A percentile compares a stretch with the other conserved stretches of the same genome.
phyloP scores from a whole-genome alignment of 352 stramenopile genomes.

The Phytopythium kandeliae region DNA sequence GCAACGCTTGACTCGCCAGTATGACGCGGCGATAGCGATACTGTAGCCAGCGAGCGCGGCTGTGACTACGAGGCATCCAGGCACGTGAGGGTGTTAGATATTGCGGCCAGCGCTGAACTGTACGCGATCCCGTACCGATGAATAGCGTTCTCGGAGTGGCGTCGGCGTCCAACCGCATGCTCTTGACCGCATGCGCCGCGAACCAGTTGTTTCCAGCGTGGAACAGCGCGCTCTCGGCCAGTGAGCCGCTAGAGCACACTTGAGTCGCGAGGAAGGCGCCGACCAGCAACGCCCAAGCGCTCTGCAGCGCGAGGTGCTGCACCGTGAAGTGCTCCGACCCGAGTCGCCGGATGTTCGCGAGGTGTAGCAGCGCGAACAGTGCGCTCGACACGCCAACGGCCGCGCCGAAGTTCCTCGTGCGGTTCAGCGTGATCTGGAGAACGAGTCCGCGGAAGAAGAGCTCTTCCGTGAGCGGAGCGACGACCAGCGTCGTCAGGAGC shows the following conservation, averaged over 20 bases:
- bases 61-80: too few species aligned
- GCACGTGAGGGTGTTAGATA: too few species aligned
- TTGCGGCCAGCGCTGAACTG: too few species aligned
- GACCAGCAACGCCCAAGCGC: slow-evolving; percentile 34
- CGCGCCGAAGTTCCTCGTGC: slow-evolving; percentile 13
- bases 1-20: too few species aligned
- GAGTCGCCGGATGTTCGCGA: slow-evolving; percentile 27
- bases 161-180: too few species aligned
- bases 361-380: slow-evolving; percentile 46
- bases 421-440: slow-evolving; percentile 39
- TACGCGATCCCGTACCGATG: too few species aligned
- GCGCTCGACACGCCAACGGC: slow-evolving; percentile 25
- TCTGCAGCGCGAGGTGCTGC: slow-evolving; percentile 35
- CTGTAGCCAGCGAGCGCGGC: too few species aligned
- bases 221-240: slow-evolving; percentile 50
- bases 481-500: slow-evolving; percentile 23
- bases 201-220: slow-evolving; percentile 60
- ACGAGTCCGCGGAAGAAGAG: slow-evolving; percentile 60
- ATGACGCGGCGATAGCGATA: too few species aligned
- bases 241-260: slow-evolving; percentile 24
- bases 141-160: too few species aligned
- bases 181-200: slow-evolving; percentile 17
- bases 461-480: slow-evolving; percentile 49
- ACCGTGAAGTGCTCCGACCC: slow-evolving; percentile 13
- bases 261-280: slow-evolving; percentile 40